A percentile compares a stretch with the other conserved stretches of the same genome.
phyloP scores from a whole-genome alignment of 2,329 filamentous ascomycete species.

The Cryphonectria parasitica region DNA sequence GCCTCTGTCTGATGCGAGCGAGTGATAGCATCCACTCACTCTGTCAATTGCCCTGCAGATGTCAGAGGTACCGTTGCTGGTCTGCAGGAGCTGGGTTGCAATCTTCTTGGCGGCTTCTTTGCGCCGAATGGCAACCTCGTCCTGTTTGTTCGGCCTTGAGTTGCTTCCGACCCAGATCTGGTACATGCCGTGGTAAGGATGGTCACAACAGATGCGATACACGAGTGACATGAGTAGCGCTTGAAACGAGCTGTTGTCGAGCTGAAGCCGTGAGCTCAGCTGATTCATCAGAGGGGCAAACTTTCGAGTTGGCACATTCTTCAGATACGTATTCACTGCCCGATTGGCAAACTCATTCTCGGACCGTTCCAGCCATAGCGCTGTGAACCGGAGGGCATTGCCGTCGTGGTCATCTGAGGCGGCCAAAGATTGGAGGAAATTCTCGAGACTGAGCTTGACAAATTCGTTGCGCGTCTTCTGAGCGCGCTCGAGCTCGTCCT shows the following conservation, averaged over 20 bases:
- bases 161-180: slow-evolving; percentile 87
- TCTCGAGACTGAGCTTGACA: slow-evolving; percentile 86
- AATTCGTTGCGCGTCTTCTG: slow-evolving; percentile 78
- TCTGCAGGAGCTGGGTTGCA: slow-evolving; percentile 59
- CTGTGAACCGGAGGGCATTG: slow-evolving; percentile 88
- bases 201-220: slow-evolving; percentile 83
- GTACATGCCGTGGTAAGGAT: slow-evolving; percentile 97
- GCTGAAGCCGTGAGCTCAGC: slow-evolving; percentile 86
- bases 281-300: slow-evolving; percentile 96
- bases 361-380: slow-evolving; percentile 89
- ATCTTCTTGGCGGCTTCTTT: slow-evolving; percentile 74
- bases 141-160: slow-evolving; percentile 69
- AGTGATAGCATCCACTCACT: slow-evolving; percentile 69
- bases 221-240: slow-evolving; percentile 73
- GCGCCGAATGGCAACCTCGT: slow-evolving; percentile 74
- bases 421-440: slow-evolving; percentile 83
- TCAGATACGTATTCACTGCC: slow-evolving; percentile 71
- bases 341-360: slow-evolving; percentile 76
- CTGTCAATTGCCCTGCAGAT: slow-evolving; percentile 76
- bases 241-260: slow-evolving; percentile 74
- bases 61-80: slow-evolving; percentile 51
- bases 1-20: slow-evolving; percentile 53
- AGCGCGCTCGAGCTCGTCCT: slow-evolving; percentile 81
- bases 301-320: slow-evolving; percentile 82
- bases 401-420: slow-evolving; percentile 89